A percentile compares a stretch with the other conserved stretches of the same genome.
phyloP scores from a whole-genome alignment of 345 rosid genomes.

The Hibiscus syriacus region DNA sequence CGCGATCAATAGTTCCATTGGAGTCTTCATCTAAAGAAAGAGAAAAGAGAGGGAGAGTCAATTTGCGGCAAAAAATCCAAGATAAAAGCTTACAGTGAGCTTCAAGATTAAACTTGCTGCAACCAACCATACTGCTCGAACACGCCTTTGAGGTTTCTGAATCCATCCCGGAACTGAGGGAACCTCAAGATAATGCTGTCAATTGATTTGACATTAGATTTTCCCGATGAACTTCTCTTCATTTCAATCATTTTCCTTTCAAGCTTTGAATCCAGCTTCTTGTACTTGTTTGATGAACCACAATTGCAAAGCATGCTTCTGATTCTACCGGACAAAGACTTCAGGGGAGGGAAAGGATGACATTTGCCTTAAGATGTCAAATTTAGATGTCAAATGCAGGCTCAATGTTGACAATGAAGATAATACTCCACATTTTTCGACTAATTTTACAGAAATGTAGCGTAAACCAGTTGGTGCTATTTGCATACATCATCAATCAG shows the following conservation, averaged over 20 bases:
- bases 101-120: neutral
- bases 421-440: no score
- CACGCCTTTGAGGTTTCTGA: slow-evolving; percentile 53
- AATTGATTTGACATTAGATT: slow-evolving; percentile 43
- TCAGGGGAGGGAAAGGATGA: no score
- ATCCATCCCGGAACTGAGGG: slow-evolving; percentile 54
- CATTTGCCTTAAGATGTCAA: slow-evolving; percentile 25
- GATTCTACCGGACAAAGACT: slow-evolving; percentile 25
- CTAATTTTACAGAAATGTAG: no score
- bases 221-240: slow-evolving; percentile 37
- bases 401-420: neutral
- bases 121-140: slow-evolving; percentile 62
- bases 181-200: slow-evolving; percentile 69
- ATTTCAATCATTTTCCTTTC: slow-evolving; percentile 61
- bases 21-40: slow-evolving; percentile 48
- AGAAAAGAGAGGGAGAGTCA: neutral
- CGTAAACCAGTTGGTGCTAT: neutral
- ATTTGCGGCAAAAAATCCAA: neutral
- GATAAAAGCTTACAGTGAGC: neutral
- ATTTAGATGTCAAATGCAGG: neutral
- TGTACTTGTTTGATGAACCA: slow-evolving; percentile 44
- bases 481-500: neutral
- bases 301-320: slow-evolving; percentile 42
- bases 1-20: slow-evolving; percentile 57
- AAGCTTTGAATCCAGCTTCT: slow-evolving; percentile 59